A percentile compares a stretch with the other conserved stretches of the same genome.
Evolutionary conservation across 2,329 filamentous ascomycete genomes (phyloP).

Genomic region (Penicillium digitatum): DNA sequence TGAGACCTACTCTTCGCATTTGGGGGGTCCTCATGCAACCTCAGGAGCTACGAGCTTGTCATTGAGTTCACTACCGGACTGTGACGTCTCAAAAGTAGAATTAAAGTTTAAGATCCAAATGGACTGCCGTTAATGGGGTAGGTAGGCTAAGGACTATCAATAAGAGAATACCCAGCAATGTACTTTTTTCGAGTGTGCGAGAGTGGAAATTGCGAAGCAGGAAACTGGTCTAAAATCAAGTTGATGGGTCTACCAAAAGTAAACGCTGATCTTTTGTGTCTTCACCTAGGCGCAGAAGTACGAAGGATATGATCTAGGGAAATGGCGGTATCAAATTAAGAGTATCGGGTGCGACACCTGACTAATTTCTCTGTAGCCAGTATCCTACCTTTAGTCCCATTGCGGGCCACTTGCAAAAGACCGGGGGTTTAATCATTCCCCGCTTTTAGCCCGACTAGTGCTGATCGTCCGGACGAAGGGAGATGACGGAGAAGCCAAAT

Average conservation of each 20-base stretch:
- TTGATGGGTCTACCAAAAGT: background rate
- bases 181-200: too few species aligned
- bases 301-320: too few species aligned
- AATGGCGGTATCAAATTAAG: background rate
- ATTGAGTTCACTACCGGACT: background rate
- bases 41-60: background rate
- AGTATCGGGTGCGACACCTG: accelerated
- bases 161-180: too few species aligned
- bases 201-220: background rate
- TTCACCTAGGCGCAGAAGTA: background rate
- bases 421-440: background rate
- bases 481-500: background rate
- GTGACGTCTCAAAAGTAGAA: background rate
- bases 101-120: too few species aligned
- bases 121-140: background rate
- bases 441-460: background rate
- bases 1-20: background rate
- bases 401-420: background rate
- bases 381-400: background rate
- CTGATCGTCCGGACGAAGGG: background rate
- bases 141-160: background rate
- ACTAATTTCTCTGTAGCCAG: background rate
- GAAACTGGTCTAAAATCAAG: too few species aligned
- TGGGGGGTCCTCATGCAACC: background rate
- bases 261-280: background rate